Conservation (phyloP, 2,329 filamentous ascomycete species). For the Colletotrichum echinochloae region DNA sequence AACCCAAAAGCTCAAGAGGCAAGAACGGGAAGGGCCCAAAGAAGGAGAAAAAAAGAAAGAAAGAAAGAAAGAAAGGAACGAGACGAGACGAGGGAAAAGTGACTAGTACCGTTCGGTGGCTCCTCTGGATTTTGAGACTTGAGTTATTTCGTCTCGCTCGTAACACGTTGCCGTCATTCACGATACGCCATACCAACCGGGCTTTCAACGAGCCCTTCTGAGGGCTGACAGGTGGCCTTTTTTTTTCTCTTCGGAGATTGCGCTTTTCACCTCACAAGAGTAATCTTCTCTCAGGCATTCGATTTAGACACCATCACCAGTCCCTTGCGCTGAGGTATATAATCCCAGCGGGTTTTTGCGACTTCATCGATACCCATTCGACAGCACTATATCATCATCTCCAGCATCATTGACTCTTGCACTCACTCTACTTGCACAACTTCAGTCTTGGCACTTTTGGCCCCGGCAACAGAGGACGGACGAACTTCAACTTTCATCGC, state of each 20-base stretch:
- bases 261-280: not conserved
- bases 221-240: conserved; percentile 25
- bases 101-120: not conserved
- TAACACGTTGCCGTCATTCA: conserved; percentile 31
- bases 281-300: no score
- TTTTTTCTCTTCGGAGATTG: not conserved
- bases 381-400: not conserved
- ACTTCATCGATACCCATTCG: not conserved
- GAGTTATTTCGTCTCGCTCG: conserved; percentile 16
- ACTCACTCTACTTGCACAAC: no score
- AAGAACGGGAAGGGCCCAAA: not conserved
- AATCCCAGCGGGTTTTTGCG: not conserved
- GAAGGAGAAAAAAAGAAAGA: not conserved
- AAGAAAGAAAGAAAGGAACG: not conserved
- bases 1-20: not conserved
- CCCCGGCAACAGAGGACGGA: not conserved
- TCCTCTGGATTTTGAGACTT: not conserved
- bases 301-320: not conserved
- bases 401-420: not conserved
- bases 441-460: not conserved
- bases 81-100: no score
- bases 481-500: not conserved
- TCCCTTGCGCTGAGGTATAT: not conserved
- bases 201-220: not conserved
- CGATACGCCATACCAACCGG: not conserved